phyloP scores from a whole-genome alignment of 225 moss, liverwort and hornwort genomes.

The Sphagnum contortum region DNA sequence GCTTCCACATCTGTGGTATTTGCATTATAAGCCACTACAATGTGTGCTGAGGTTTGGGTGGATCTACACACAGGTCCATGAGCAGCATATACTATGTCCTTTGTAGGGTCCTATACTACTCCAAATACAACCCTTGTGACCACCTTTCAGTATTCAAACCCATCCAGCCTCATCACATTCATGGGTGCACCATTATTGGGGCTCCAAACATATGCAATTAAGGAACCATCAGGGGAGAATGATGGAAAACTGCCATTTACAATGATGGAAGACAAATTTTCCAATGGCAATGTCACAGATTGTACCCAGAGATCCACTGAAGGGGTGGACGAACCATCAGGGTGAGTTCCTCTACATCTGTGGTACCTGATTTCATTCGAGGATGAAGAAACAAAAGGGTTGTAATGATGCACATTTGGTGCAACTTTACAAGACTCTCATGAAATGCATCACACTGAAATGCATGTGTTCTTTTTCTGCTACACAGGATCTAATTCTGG shows the following conservation, averaged over 20 bases:
- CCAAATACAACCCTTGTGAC: constrained; percentile 22
- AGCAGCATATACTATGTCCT: constrained; percentile 33
- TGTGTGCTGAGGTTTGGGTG: constrained; percentile 17
- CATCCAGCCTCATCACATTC: constrained; percentile 43
- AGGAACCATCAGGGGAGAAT: constrained; percentile 55
- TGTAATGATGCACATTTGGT: constrained; percentile 60
- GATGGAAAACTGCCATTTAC: constrained; percentile 48
- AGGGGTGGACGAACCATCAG: constrained; percentile 5
- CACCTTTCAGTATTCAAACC: constrained; percentile 26
- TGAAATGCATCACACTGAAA: too few relatives aligned
- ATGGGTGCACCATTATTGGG: constrained; percentile 2
- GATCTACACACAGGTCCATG: constrained; percentile 20
- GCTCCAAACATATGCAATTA: constrained; percentile 31
- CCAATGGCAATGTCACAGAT: constrained; percentile 36
- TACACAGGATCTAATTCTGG: too few relatives aligned
- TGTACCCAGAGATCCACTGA: constrained; percentile 25
- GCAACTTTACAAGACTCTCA: too few relatives aligned
- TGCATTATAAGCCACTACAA: constrained; percentile 39
- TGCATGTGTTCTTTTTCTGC: too few relatives aligned
- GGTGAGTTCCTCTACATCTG: constrained; percentile 43
- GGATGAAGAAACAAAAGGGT: constrained; percentile 57
- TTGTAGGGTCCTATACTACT: constrained; percentile 45
- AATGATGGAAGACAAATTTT: constrained; percentile 35
- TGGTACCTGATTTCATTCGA: constrained; percentile 64
- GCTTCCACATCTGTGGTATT: constrained; percentile 29